Conservation (phyloP, 1,139 yeast species). For the Geotrichum aggregatum region DNA sequence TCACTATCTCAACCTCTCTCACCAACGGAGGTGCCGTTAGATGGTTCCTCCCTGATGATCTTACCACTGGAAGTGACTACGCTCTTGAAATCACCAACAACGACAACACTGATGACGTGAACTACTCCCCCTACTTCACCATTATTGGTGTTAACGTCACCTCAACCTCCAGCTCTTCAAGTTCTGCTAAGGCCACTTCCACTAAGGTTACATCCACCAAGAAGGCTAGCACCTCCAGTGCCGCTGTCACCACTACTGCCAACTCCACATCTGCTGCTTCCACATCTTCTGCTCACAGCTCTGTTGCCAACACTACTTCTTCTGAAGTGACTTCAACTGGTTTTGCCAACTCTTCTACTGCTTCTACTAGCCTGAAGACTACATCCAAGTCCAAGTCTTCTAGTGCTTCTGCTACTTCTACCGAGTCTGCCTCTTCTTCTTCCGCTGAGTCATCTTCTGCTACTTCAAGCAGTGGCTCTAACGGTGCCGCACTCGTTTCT, state of each 20-base stretch:
- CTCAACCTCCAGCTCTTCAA: conserved; percentile 25
- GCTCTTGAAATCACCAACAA: conserved; percentile 35
- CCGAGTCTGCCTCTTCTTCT: conserved; percentile 13
- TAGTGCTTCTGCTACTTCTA: conserved; percentile 10
- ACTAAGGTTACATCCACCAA: neutral
- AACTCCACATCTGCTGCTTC: conserved; percentile 17
- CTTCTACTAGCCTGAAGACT: conserved; percentile 18
- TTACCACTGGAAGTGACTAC: conserved; percentile 36
- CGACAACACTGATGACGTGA: conserved; percentile 33
- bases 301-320: conserved; percentile 10
- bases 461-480: conserved; percentile 8
- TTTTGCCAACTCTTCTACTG: neutral
- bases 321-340: conserved; percentile 1
- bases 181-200: conserved; percentile 8
- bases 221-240: conserved; percentile 1
- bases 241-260: conserved; percentile 14
- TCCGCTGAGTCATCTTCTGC: conserved; percentile 21
- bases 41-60: conserved; percentile 38
- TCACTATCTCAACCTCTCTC: conserved; percentile 37
- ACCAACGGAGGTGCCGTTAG: conserved; percentile 40
- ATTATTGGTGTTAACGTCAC: conserved; percentile 28
- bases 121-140: conserved; percentile 39
- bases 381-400: conserved; percentile 18
- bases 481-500: conserved; percentile 16
- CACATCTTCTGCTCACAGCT: conserved; percentile 17